Conservation (phyloP, 2,329 filamentous ascomycete genomes). For the Cladosporium velox region DNA sequence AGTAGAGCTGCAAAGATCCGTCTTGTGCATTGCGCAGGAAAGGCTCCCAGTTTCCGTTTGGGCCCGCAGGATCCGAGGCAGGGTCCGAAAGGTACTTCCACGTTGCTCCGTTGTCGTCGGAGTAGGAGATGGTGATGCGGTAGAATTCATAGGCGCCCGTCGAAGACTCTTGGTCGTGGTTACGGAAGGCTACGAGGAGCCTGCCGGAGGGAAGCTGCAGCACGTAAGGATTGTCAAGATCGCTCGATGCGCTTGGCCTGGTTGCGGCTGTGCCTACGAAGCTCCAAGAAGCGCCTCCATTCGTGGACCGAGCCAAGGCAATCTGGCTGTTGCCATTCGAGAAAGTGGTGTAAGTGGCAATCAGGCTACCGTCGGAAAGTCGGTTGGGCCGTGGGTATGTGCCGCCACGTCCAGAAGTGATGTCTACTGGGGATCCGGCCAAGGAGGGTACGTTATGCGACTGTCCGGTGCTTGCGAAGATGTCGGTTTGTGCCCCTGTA, state of each 20-base stretch:
- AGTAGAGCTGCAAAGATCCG: constrained; percentile 48
- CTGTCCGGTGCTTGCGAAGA: background rate
- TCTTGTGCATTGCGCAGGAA: constrained; percentile 45
- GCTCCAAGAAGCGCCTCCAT: constrained; percentile 29
- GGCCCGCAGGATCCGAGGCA: constrained; percentile 19
- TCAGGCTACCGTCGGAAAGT: constrained; percentile 36
- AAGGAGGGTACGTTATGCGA: constrained; percentile 19
- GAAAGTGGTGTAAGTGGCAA: constrained; percentile 36
- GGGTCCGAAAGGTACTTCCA: constrained; percentile 41
- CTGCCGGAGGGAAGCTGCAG: constrained; percentile 39
- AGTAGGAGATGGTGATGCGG: constrained; percentile 48
- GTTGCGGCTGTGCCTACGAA: constrained; percentile 27
- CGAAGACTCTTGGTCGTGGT: constrained; percentile 35
- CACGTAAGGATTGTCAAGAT: constrained; percentile 38
- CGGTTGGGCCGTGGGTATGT: constrained; percentile 37
- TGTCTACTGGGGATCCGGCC: constrained; percentile 26
- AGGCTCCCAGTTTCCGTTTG: constrained; percentile 50
- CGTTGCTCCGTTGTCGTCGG: constrained; percentile 43
- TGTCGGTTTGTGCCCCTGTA: background rate
- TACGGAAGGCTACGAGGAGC: constrained; percentile 39
- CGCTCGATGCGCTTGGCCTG: constrained; percentile 28
- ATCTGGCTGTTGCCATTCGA: constrained; percentile 28
- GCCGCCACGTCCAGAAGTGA: constrained; percentile 25
- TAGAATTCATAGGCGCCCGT: constrained; percentile 34
- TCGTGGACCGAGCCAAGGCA: constrained; percentile 25